Evolutionary conservation across 352 stramenopile genomes (phyloP).

Genomic region (Phytophthora aleatoria): DNA sequence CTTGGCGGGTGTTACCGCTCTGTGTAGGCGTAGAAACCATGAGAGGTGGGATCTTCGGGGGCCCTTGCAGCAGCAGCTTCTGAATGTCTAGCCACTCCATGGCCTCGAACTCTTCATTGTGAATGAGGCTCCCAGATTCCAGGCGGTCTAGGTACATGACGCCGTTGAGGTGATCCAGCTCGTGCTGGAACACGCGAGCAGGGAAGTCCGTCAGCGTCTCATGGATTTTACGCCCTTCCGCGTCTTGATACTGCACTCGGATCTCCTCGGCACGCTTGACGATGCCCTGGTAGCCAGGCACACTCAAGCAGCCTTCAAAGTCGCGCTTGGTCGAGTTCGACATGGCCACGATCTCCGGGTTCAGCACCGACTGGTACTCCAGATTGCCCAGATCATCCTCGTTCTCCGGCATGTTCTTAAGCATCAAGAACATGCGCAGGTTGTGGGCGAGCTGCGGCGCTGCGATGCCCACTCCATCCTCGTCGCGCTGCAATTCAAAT

Average conservation of each 20-base stretch:
- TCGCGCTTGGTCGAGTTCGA: constrained; percentile 64
- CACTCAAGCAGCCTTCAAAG: constrained; percentile 87
- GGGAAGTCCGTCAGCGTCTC: constrained; percentile 74
- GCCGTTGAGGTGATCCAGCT: constrained; percentile 81
- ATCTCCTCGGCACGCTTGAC: constrained; percentile 67
- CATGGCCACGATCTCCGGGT: constrained; percentile 67
- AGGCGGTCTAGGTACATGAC: constrained; percentile 81
- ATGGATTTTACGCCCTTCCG: constrained; percentile 51
- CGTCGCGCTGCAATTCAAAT: constrained; percentile 46
- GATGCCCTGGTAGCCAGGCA: constrained; percentile 81
- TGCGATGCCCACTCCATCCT: constrained; percentile 77
- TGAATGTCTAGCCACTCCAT: constrained; percentile 67
- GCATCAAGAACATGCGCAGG: constrained; percentile 84
- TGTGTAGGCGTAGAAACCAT: constrained; percentile 21
- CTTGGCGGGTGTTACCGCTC: constrained; percentile 6
- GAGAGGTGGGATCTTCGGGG: constrained; percentile 30
- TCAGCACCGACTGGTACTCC: constrained; percentile 81
- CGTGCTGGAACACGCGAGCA: constrained; percentile 86
- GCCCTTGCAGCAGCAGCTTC: constrained; percentile 55
- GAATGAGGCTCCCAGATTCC: constrained; percentile 70
- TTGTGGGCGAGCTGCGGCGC: constrained; percentile 80
- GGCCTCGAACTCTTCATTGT: constrained; percentile 82
- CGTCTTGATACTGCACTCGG: constrained; percentile 65
- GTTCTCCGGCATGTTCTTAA: constrained; percentile 64
- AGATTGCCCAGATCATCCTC: constrained; percentile 59